Evolutionary conservation across 768 basidiomycete species (phyloP).

Genomic region (Tubosaeta sp.): DNA sequence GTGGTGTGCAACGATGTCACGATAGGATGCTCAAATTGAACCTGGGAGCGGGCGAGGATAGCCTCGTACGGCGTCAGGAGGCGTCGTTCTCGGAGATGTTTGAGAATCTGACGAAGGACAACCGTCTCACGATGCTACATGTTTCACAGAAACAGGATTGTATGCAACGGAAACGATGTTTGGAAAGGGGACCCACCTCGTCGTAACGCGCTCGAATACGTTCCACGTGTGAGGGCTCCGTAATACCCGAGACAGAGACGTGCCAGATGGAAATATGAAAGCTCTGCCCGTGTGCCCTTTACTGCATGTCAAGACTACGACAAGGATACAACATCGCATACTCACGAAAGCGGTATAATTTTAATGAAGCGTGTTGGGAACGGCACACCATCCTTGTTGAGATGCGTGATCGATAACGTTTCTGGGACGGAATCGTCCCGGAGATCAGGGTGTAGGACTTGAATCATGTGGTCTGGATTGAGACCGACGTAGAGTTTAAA

Average conservation of each 20-base stretch:
- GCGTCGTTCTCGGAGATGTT: conserved; percentile 69
- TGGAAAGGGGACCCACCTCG: conserved; percentile 45
- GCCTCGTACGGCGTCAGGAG: conserved; percentile 55
- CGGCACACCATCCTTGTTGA: conserved; percentile 50
- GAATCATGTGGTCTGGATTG: conserved; percentile 60
- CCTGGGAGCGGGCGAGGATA: conserved; percentile 19
- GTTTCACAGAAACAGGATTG: background rate
- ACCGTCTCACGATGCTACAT: conserved; percentile 61
- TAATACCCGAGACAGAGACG: conserved; percentile 58
- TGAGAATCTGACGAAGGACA: conserved; percentile 50
- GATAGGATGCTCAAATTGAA: conserved; percentile 59
- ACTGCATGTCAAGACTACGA: background rate
- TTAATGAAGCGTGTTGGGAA: conserved; percentile 71
- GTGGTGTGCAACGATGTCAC: conserved; percentile 59
- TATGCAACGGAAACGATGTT: background rate
- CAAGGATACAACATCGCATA: conserved; percentile 1
- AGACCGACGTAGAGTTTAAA: conserved; percentile 69
- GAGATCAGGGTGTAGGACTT: conserved; percentile 59
- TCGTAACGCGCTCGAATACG: conserved; percentile 50
- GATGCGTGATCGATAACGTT: conserved; percentile 55
- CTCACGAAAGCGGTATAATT: conserved; percentile 72
- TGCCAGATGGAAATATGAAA: conserved; percentile 83
- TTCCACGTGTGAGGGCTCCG: conserved; percentile 54
- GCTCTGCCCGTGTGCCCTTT: conserved; percentile 64
- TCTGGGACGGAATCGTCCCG: conserved; percentile 65